Conservation (phyloP, 805 yeast genomes). For the Schizosaccharomyces pombe region ASM294v3 CU329670.1:1171501-1172000, state of each 20-base stretch:
- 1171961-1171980: too few species aligned
- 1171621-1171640: conserved; percentile 49
- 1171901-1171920: conserved; percentile 38
- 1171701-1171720: conserved; percentile 66
- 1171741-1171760: conserved; percentile 45
- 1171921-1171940: conserved; percentile 48
- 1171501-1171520: conserved; percentile 51
- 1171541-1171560: conserved; percentile 27
- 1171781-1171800: conserved; percentile 23
- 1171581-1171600: conserved; percentile 40
- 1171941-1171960: conserved; percentile 54
- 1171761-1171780: conserved; percentile 31
- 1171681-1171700: conserved; percentile 29
- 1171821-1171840: conserved; percentile 33
- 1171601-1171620: conserved; percentile 45
- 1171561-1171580: conserved; percentile 40
- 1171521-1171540: background rate
- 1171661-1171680: conserved; percentile 68
- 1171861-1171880: background rate
- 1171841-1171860: conserved; percentile 24
- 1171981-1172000: too few species aligned
- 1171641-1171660: conserved; percentile 45
- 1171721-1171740: conserved; percentile 50
- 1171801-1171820: conserved; percentile 3
- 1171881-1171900: conserved; percentile 14